Evolutionary conservation across 345 rosid species (phyloP).

Genomic region (Brassica nigra): DNA sequence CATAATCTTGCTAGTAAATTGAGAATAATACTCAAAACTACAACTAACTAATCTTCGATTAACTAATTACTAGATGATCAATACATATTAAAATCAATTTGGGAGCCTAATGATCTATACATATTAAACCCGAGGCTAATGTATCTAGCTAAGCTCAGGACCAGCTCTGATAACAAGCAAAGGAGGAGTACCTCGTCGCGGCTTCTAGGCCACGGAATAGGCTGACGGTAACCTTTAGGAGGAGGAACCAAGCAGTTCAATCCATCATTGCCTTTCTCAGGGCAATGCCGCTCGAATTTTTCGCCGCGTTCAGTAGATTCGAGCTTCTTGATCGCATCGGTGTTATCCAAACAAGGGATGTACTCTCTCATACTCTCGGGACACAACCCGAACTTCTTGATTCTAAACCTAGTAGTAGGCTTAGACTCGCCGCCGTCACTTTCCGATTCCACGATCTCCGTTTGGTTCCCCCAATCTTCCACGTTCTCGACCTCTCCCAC

Average conservation of each 20-base stretch:
- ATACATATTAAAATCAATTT: no score
- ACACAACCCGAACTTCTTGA: constrained; percentile 52
- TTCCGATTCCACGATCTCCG: constrained; percentile 39
- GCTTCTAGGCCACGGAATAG: constrained; percentile 91
- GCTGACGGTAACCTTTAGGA: constrained; percentile 74
- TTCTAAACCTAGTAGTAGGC: constrained; percentile 26
- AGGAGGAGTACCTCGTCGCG: constrained; percentile 78
- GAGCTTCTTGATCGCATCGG: constrained; percentile 65
- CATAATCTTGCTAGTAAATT: background rate
- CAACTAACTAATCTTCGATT: no score
- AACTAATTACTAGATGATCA: no score
- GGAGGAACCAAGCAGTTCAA: constrained; percentile 87
- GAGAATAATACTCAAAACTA: no score
- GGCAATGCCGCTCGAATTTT: constrained; percentile 90
- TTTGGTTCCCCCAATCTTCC: constrained; percentile 64
- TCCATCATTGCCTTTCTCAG: constrained; percentile 53
- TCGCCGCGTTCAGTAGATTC: constrained; percentile 79
- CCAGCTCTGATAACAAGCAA: background rate
- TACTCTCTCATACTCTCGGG: constrained; percentile 68
- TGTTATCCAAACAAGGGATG: constrained; percentile 93
- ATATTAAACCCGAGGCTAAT: no score
- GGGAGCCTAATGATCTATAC: no score
- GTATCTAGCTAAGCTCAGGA: background rate
- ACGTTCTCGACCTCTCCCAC: constrained; percentile 77
- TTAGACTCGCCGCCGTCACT: constrained; percentile 24